Evolutionary conservation across 345 rosid species (phyloP).

Genomic region (Trapa incisa): DNA sequence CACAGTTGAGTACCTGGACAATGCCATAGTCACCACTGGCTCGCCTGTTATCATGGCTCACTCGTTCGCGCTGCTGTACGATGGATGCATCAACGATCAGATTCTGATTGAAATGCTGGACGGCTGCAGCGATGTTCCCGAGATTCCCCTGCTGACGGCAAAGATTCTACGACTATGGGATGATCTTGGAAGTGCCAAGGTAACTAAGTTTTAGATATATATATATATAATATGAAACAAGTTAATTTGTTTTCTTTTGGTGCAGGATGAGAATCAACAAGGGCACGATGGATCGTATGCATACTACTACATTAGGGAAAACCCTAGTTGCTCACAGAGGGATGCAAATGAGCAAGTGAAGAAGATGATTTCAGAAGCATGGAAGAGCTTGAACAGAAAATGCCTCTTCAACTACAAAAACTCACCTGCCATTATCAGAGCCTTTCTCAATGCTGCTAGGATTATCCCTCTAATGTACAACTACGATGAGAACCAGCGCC

Average conservation of each 20-base stretch:
- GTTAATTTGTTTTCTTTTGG: too few relatives aligned
- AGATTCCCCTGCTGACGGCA: conserved; percentile 2
- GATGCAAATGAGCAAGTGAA: conserved; percentile 21
- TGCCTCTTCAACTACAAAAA: conserved; percentile 23
- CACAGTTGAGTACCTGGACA: conserved; percentile 13
- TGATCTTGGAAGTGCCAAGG: conserved; percentile 11
- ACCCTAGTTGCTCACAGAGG: conserved; percentile 11
- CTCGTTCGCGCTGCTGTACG: background rate
- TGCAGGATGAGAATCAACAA: conserved; percentile 13
- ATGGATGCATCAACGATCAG: conserved; percentile 5
- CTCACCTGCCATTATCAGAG: conserved; percentile 22
- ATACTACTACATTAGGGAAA: background rate
- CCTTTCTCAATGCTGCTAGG: conserved; percentile 37
- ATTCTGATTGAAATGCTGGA: conserved; percentile 20
- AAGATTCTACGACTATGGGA: conserved; percentile 44
- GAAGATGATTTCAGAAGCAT: conserved; percentile 29
- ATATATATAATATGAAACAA: too few relatives aligned
- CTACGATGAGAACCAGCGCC: conserved; percentile 28
- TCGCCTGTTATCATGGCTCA: conserved; percentile 7
- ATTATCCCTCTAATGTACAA: conserved; percentile 48
- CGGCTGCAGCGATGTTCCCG: background rate
- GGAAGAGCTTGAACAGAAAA: conserved; percentile 44
- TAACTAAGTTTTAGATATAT: background rate
- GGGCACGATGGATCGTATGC: conserved; percentile 1
- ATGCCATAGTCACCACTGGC: conserved; percentile 13